These are phyloP conservation scores for Leishmania arabica DNA, from an alignment of 208 protist genomes.

Conservation along the genomic window DNA sequence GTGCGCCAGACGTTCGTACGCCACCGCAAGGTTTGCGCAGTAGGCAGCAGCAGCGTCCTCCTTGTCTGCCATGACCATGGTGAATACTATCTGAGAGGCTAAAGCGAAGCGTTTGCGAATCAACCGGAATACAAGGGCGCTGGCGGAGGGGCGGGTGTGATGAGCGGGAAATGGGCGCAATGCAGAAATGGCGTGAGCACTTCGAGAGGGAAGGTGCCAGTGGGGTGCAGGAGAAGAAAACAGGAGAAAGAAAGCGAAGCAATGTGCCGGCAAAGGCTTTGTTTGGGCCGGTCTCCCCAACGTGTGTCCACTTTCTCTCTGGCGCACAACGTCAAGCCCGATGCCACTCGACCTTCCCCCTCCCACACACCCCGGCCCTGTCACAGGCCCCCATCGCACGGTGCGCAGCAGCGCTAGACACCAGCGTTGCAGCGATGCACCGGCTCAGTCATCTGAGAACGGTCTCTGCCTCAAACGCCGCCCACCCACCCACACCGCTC, in stretches of 20 bases:
- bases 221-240: not conserved
- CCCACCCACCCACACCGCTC: not conserved
- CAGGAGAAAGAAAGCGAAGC: not conserved
- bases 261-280: not conserved
- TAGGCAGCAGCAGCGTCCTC: constrained; percentile 11
- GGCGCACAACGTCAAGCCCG: not conserved
- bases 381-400: not conserved
- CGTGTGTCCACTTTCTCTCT: no score
- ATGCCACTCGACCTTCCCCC: not conserved
- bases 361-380: not conserved
- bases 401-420: not conserved
- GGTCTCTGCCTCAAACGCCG: not conserved
- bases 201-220: not conserved
- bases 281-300: not conserved
- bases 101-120: not conserved
- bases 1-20: constrained; percentile 29
- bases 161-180: not conserved
- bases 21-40: constrained; percentile 14
- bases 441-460: not conserved
- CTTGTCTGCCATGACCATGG: not conserved
- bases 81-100: not conserved
- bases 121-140: not conserved
- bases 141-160: not conserved
- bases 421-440: not conserved
- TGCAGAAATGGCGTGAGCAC: not conserved